phyloP scores from a whole-genome alignment of 306 rosid genomes.

The Dryas octopetala region DNA sequence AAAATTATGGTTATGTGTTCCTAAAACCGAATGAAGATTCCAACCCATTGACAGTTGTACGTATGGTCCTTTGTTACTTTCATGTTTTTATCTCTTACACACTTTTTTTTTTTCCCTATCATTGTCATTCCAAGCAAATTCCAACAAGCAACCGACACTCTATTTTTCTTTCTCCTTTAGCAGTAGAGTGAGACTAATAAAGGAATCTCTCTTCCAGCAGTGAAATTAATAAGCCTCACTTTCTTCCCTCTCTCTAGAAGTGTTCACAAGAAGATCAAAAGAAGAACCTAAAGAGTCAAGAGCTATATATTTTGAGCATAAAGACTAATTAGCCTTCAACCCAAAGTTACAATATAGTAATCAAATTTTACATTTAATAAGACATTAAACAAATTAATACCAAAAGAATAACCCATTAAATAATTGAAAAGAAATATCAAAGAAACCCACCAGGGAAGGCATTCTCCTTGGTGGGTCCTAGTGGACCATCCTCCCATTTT shows the following conservation, averaged over 20 bases:
- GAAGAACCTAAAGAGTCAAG: neutral
- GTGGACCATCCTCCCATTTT: slow-evolving; percentile 19
- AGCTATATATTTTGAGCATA: neutral
- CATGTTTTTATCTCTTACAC: neutral
- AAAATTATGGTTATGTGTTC: too few relatives aligned
- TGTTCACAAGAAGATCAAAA: neutral
- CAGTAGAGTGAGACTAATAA: slow-evolving; percentile 2
- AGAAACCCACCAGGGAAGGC: slow-evolving; percentile 25
- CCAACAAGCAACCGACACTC: slow-evolving; percentile 41
- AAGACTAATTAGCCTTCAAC: slow-evolving; percentile 13
- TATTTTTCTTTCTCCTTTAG: neutral
- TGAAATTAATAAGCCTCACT: neutral
- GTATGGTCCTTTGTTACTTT: neutral
- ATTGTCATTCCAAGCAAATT: slow-evolving; percentile 26
- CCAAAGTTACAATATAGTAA: slow-evolving; percentile 23
- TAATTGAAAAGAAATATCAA: slow-evolving; percentile 21
- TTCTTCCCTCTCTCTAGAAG: neutral
- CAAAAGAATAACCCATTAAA: slow-evolving; percentile 7
- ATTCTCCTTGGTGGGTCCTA: slow-evolving; percentile 28
- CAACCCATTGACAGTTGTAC: slow-evolving; percentile 9
- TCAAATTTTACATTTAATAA: neutral
- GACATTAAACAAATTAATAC: slow-evolving; percentile 16
- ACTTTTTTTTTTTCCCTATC: slow-evolving; percentile 3
- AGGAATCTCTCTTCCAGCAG: slow-evolving; percentile 17
- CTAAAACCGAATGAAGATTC: too few relatives aligned